phyloP scores from a whole-genome alignment of 352 stramenopile species.

The Pythium chondricola region DNA sequence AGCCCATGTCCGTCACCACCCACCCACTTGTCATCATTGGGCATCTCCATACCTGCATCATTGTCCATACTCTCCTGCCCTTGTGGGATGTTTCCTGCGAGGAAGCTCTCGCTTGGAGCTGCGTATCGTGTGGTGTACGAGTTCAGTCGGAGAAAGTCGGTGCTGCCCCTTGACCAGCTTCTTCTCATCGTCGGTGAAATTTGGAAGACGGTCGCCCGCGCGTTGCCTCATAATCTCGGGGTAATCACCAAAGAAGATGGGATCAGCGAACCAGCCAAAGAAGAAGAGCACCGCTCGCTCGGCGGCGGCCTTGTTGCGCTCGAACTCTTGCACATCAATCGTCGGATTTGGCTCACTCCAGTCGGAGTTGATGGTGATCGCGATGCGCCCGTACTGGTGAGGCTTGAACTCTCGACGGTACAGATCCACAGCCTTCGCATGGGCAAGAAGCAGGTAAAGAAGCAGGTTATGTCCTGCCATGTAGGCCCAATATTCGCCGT shows the following conservation, averaged over 20 bases:
- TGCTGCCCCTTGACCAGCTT: constrained; percentile 71
- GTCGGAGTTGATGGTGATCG: constrained; percentile 88
- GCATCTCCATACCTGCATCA: constrained; percentile 38
- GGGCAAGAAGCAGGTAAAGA: constrained; percentile 86
- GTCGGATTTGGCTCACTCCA: constrained; percentile 79
- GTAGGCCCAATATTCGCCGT: constrained; percentile 30
- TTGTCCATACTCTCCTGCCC: constrained; percentile 26
- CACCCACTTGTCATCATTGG: constrained; percentile 38
- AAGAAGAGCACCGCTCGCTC: constrained; percentile 82
- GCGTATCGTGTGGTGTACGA: constrained; percentile 82
- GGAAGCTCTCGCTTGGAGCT: constrained; percentile 34
- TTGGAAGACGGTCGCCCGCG: constrained; percentile 73
- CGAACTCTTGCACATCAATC: constrained; percentile 38
- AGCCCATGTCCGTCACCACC: constrained; percentile 76
- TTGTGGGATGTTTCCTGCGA: constrained; percentile 25
- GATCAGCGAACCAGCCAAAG: constrained; percentile 91
- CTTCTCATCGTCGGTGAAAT: constrained; percentile 85
- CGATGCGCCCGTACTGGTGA: constrained; percentile 71
- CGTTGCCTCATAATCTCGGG: constrained; percentile 86
- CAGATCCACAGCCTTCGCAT: constrained; percentile 74
- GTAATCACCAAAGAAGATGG: constrained; percentile 90
- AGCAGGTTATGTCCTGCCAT: constrained; percentile 78
- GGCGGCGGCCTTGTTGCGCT: constrained; percentile 53
- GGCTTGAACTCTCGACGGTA: constrained; percentile 52
- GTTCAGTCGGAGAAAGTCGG: constrained; percentile 95